These are phyloP conservation scores for Shiraia sp. DNA, from an alignment of 2,329 filamentous ascomycete genomes.

Conservation along the genomic window DNA sequence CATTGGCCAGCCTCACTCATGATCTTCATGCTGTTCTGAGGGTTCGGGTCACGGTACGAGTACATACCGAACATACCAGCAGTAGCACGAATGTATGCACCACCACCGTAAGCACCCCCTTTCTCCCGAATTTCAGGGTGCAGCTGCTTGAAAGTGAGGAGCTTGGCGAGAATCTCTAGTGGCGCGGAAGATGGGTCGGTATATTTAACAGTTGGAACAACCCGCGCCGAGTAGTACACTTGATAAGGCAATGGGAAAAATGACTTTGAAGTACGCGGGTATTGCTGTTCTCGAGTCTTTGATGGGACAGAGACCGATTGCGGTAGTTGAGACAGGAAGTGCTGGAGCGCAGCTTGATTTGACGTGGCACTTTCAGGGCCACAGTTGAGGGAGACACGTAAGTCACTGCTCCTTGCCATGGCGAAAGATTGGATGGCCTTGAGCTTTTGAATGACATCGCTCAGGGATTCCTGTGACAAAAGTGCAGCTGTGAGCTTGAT, in stretches of 20 bases:
- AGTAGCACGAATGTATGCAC: constrained; percentile 78
- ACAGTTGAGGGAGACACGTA: constrained; percentile 86
- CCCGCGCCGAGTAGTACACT: constrained; percentile 89
- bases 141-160: constrained; percentile 93
- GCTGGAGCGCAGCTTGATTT: constrained; percentile 72
- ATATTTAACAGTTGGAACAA: constrained; percentile 83
- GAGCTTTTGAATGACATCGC: constrained; percentile 78
- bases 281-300: constrained; percentile 38
- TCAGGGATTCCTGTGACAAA: constrained; percentile 73
- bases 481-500: constrained; percentile 81
- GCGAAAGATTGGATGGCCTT: constrained; percentile 83
- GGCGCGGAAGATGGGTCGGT: constrained; percentile 73
- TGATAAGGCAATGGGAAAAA: constrained; percentile 97
- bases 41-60: constrained; percentile 95
- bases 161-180: constrained; percentile 84
- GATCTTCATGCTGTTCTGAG: constrained; percentile 81
- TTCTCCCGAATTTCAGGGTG: constrained; percentile 98
- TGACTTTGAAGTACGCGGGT: constrained; percentile 62
- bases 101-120: constrained; percentile 92
- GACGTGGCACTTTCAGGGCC: constrained; percentile 69
- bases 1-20: constrained; percentile 82
- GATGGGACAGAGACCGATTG: constrained; percentile 32
- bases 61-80: constrained; percentile 92
- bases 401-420: constrained; percentile 65
- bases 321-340: constrained; percentile 70